phyloP scores from a whole-genome alignment of 129 eudicot genomes.

The Dittrichia graveolens region DNA sequence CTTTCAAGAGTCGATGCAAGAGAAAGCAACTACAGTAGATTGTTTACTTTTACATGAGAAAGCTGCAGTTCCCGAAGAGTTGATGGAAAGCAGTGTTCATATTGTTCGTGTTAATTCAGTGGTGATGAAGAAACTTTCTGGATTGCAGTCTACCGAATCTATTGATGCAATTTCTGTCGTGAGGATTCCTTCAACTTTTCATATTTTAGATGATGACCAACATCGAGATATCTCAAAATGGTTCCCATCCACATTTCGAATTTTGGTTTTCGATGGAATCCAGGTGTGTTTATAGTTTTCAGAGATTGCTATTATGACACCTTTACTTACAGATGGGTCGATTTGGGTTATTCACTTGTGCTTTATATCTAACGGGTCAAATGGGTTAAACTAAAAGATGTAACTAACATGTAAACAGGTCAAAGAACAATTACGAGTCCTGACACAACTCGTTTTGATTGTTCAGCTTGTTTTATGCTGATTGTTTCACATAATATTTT shows the following conservation, averaged over 20 bases:
- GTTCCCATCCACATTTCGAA: conserved; percentile 61
- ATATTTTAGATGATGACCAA: conserved; percentile 33
- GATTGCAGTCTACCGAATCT: conserved; percentile 79
- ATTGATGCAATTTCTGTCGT: conserved; percentile 68
- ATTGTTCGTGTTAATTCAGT: conserved; percentile 55
- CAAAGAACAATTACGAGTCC: too few relatives aligned
- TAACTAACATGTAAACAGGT: neutral
- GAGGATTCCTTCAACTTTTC: conserved; percentile 70
- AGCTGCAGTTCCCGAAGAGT: conserved; percentile 54
- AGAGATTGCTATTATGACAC: too few relatives aligned
- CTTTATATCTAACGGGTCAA: neutral
- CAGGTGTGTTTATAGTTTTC: conserved; percentile 40
- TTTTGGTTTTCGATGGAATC: conserved; percentile 89
- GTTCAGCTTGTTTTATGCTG: conserved; percentile 4
- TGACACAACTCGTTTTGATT: neutral
- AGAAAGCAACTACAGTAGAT: conserved; percentile 43
- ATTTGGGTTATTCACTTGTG: neutral
- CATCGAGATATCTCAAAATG: conserved; percentile 41
- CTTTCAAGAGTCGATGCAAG: conserved; percentile 49
- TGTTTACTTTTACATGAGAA: conserved; percentile 73
- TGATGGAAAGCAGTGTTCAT: conserved; percentile 40
- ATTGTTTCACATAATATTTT: conserved; percentile 23
- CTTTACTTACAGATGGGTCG: too few relatives aligned
- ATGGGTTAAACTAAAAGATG: neutral
- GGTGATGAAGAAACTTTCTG: conserved; percentile 83